A percentile compares a stretch with the other conserved stretches of the same genome.
phyloP scores from a whole-genome alignment of 495 filamentous ascomycete species.

The Hypoxylon trugodes region DNA sequence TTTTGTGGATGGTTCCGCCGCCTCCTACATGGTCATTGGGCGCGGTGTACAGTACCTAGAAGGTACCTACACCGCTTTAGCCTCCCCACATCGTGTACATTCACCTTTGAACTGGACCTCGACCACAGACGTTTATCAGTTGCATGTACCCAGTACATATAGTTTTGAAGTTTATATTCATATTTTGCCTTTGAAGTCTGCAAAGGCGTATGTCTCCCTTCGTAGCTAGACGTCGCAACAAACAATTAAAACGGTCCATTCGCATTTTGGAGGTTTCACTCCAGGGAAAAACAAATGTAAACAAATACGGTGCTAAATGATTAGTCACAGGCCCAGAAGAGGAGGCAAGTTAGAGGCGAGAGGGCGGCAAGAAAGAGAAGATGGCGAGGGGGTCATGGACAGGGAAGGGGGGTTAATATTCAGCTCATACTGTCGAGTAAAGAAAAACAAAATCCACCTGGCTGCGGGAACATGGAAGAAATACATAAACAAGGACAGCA shows the following conservation, averaged over 20 bases:
- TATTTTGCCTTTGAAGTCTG: too few relatives aligned
- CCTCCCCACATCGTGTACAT: conserved; percentile 27
- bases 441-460: conserved; percentile 31
- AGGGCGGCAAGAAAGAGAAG: too few relatives aligned
- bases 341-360: conserved; percentile 18
- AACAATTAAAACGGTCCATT: too few relatives aligned
- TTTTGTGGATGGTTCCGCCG: conserved; percentile 40
- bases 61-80: conserved; percentile 37
- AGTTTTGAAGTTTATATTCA: conserved; percentile 1
- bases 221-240: too few relatives aligned
- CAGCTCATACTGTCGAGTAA: conserved; percentile 33
- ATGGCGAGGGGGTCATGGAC: conserved; percentile 17
- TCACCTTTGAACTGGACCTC: conserved; percentile 16
- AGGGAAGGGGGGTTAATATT: conserved; percentile 32
- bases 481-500: conserved; percentile 9
- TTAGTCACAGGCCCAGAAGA: conserved; percentile 13
- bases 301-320: conserved; percentile 13
- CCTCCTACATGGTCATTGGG: conserved; percentile 18
- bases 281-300: background rate
- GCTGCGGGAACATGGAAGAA: conserved; percentile 17
- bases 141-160: conserved; percentile 11
- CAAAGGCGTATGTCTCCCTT: too few relatives aligned
- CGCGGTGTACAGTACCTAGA: background rate
- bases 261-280: conserved; percentile 10
- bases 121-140: conserved; percentile 11